Evolutionary conservation across 73 alveolate species (phyloP).

Genomic region (Paramecium biaurelia): DNA sequence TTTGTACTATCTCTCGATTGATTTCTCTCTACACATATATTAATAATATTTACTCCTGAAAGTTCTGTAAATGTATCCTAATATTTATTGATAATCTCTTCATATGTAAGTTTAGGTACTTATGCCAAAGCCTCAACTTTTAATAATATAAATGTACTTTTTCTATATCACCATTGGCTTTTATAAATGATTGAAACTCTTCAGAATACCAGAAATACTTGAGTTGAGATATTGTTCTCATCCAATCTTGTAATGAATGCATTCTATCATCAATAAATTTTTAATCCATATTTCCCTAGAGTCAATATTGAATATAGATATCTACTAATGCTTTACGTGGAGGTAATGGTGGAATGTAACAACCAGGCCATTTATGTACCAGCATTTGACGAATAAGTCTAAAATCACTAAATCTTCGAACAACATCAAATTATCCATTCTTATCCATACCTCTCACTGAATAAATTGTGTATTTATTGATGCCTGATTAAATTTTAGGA

Average conservation of each 20-base stretch:
- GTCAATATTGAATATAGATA: not conserved
- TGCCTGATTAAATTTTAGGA: conserved; percentile 36
- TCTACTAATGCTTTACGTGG: not conserved
- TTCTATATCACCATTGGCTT: not conserved
- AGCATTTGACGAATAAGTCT: conserved; percentile 63
- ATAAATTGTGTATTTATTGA: conserved; percentile 60
- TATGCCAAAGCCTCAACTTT: not conserved
- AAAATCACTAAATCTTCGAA: conserved; percentile 82
- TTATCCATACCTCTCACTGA: conserved; percentile 74
- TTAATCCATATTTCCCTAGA: not conserved
- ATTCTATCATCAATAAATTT: not conserved
- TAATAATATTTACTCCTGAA: not conserved
- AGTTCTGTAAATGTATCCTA: conserved; percentile 25
- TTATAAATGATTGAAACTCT: conserved; percentile 37
- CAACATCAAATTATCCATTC: conserved; percentile 74
- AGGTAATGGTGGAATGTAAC: conserved; percentile 85
- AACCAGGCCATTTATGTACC: conserved; percentile 77
- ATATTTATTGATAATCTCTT: conserved; percentile 47
- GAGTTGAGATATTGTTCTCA: not conserved
- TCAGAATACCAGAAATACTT: conserved; percentile 50
- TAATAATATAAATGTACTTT: not conserved
- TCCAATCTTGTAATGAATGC: not conserved
- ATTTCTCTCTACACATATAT: conserved; percentile 15
- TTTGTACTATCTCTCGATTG: conserved; percentile 8
- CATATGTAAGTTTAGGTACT: conserved; percentile 7